Conservation (phyloP, 805 yeast species). For the Tetrapisispora taiwanensis region DNA sequence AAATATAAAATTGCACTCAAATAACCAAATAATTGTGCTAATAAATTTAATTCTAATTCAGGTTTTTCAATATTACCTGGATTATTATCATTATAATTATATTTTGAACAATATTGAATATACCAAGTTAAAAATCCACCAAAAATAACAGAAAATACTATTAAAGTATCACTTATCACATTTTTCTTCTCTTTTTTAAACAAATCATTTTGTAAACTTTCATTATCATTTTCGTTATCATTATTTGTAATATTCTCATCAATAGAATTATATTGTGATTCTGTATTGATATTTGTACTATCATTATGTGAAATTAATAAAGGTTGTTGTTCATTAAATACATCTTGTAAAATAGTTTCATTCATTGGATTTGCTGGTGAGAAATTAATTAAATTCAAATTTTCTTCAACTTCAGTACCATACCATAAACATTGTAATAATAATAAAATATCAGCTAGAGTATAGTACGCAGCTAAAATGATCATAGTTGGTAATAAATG, state of each 20-base stretch:
- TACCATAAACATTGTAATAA: constrained; percentile 77
- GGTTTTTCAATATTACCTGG: constrained; percentile 17
- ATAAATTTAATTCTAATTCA: constrained; percentile 52
- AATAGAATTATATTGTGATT: not conserved
- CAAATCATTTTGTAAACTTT: constrained; percentile 8
- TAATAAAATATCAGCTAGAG: constrained; percentile 78
- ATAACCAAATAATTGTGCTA: constrained; percentile 84
- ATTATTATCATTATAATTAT: constrained; percentile 18
- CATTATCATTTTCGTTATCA: constrained; percentile 5
- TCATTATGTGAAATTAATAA: constrained; percentile 9
- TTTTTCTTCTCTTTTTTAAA: constrained; percentile 15
- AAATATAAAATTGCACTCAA: constrained; percentile 62
- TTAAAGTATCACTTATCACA: constrained; percentile 31
- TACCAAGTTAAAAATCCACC: constrained; percentile 89
- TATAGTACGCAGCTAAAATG: constrained; percentile 82
- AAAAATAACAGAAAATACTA: constrained; percentile 56
- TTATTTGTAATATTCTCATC: constrained; percentile 6
- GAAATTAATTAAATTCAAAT: constrained; percentile 64
- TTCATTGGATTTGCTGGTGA: constrained; percentile 82
- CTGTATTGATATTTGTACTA: not conserved
- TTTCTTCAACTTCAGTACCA: constrained; percentile 36
- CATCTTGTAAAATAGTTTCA: constrained; percentile 51
- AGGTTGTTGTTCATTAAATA: constrained; percentile 29
- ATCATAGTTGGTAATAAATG: constrained; percentile 92
- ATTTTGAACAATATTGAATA: constrained; percentile 43